Evolutionary conservation across 2,329 filamentous ascomycete genomes (phyloP).

Genomic region (Aureobasidium sp.): DNA sequence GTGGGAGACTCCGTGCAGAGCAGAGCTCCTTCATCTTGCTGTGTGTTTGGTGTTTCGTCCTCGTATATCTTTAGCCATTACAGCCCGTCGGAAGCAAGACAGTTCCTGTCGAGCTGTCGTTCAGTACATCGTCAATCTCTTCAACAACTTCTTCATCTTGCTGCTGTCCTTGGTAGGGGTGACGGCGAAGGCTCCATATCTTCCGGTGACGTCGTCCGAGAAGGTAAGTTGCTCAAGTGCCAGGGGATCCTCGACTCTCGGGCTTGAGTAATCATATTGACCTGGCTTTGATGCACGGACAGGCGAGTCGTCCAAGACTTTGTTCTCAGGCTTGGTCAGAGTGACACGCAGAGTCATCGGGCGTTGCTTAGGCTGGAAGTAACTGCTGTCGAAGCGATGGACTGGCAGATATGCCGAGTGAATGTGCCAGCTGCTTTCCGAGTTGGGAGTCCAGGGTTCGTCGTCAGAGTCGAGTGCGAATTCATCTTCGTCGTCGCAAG

Average conservation of each 20-base stretch:
- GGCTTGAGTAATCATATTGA: neutral
- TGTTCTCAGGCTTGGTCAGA: slow-evolving; percentile 79
- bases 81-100: neutral
- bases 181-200: slow-evolving; percentile 38
- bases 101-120: neutral
- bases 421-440: neutral
- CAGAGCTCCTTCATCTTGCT: neutral
- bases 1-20: neutral
- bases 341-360: slow-evolving; percentile 98
- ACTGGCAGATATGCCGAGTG: neutral
- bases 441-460: slow-evolving; percentile 1
- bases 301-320: slow-evolving; percentile 55
- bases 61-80: neutral
- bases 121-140: neutral
- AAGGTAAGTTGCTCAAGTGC: slow-evolving; percentile 47
- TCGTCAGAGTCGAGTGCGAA: neutral
- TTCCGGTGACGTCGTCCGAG: slow-evolving; percentile 30
- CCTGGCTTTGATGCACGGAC: neutral
- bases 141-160: slow-evolving; percentile 14
- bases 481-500: slow-evolving; percentile 14
- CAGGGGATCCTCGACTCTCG: slow-evolving; percentile 38
- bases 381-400: slow-evolving; percentile 11
- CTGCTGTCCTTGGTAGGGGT: neutral
- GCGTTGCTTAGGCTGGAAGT: slow-evolving; percentile 45
- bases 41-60: neutral